Percentiles rank a stretch among this genome's conserved stretches.
Conservation (phyloP, 306 rosid species). For the Quercus mongolica region DNA sequence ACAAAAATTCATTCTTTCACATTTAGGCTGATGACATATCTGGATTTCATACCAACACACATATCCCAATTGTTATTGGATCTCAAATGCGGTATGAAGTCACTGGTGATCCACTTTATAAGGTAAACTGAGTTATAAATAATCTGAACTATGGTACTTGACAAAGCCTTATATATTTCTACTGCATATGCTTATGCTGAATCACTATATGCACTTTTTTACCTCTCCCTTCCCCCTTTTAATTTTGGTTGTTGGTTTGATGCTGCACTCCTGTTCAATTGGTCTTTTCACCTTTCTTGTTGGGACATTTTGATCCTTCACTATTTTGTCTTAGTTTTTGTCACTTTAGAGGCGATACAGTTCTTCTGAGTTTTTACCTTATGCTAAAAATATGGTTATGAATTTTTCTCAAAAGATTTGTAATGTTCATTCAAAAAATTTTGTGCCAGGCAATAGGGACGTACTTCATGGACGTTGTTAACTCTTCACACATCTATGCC, state of each 20-base stretch:
- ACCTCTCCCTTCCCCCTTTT: neutral
- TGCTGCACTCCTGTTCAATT: neutral
- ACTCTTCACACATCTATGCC: constrained; percentile 93
- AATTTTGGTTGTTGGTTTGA: neutral
- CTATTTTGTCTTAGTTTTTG: neutral
- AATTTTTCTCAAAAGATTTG: constrained; percentile 8
- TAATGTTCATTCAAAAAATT: constrained; percentile 5
- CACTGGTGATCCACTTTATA: constrained; percentile 82
- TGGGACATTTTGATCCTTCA: neutral
- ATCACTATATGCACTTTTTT: neutral
- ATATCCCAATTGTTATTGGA: constrained; percentile 82
- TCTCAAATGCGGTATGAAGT: constrained; percentile 84
- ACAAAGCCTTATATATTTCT: constrained; percentile 5
- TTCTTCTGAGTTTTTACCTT: neutral
- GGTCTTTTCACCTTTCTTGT: neutral
- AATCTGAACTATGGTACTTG: neutral
- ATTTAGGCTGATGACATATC: constrained; percentile 73
- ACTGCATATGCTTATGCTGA: neutral
- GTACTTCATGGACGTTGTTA: constrained; percentile 75
- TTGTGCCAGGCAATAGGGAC: constrained; percentile 60
- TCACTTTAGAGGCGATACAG: neutral
- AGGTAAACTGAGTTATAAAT: constrained; percentile 24
- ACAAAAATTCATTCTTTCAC: neutral
- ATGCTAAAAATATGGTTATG: neutral
- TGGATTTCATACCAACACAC: constrained; percentile 73